Evolutionary conservation across 805 yeast species (phyloP), one percentile per base, ranked within the genome.

Genomic region (Metschnikowia borealis): DNA sequence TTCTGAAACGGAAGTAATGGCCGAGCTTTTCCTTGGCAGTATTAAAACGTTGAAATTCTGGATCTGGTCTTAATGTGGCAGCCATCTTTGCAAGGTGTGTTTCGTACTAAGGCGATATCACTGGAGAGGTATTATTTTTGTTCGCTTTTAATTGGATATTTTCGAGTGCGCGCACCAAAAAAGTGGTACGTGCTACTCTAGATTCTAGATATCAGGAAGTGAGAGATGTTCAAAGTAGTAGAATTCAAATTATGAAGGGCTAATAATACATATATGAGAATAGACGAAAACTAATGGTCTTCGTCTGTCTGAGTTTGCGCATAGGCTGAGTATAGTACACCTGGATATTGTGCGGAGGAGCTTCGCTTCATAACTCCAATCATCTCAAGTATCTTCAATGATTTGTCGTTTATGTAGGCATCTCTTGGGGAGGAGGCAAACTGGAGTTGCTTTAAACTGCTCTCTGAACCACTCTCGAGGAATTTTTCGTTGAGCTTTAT

Each of bases 61-160:
- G 69, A 57, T 73, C 78, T 52, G 74, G 75, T 62, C 59, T 67
- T 54, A 73, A 69, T 40, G 78, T 73, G 53, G 64, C 69, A 45
- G 77, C 78, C 78, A 73, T 73, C 20, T 31, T 48, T 39, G 37
- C 36, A 35, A 21, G 46, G 14, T 43, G 36, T 44, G 46, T 20
- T 32, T 49, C 15, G 33, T 37, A 7, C 21, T 17, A 35, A 6
- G 38, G 20, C 36, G 40, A 29, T 34, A 38, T 34, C 40, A 17
- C 39, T 23, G 13, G 17, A 13, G 36, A 5, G 37, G 33, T 38
- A 38, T 39, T 40, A 42, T 29, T 46, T 51, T 52, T 46, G 47
- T 46, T 50, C 56, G 50, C 46, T 55, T 51, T 51, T 56, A 47
- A 57, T 57, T 57, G 61, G 61, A 33, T 48, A 50, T 38, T 14